phyloP scores from a whole-genome alignment of 345 rosid genomes.

The Ailanthus altissimus region DNA sequence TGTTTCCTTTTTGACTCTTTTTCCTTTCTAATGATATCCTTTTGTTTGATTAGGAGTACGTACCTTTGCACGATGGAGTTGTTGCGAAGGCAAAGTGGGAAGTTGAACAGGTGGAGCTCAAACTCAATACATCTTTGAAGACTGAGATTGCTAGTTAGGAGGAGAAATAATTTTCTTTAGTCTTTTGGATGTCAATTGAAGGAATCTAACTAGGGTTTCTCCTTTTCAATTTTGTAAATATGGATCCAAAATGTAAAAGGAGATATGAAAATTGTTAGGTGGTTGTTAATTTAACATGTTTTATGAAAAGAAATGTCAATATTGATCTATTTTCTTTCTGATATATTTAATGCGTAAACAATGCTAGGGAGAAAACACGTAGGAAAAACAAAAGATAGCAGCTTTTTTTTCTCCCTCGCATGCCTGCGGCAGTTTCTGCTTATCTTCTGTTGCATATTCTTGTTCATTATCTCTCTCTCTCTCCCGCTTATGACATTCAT shows the following conservation, averaged over 20 bases:
- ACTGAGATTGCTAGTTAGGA: conserved; percentile 56
- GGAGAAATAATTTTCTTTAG: not conserved
- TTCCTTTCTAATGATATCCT: not conserved
- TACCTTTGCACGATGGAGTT: conserved; percentile 56
- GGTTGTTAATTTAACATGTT: not conserved
- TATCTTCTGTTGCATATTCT: not conserved
- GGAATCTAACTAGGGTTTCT: not conserved
- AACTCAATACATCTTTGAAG: conserved; percentile 48
- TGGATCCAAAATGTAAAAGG: not conserved
- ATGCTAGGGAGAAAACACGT: not conserved
- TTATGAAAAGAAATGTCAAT: not conserved
- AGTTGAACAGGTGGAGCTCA: conserved; percentile 57
- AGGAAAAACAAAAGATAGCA: conserved; percentile 24
- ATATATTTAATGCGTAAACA: no score
- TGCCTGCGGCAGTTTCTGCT: conserved; percentile 24
- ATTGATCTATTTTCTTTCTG: not conserved
- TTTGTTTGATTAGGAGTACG: conserved; percentile 46
- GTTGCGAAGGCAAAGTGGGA: conserved; percentile 59
- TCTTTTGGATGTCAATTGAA: not conserved
- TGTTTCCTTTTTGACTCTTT: not conserved
- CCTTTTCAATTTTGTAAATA: not conserved
- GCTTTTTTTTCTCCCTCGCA: conserved; percentile 24
- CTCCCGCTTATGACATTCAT: not conserved
- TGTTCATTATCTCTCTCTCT: not conserved
- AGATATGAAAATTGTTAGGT: not conserved